phyloP scores from a whole-genome alignment of 345 rosid species.

The Alliaria petiolata region DNA sequence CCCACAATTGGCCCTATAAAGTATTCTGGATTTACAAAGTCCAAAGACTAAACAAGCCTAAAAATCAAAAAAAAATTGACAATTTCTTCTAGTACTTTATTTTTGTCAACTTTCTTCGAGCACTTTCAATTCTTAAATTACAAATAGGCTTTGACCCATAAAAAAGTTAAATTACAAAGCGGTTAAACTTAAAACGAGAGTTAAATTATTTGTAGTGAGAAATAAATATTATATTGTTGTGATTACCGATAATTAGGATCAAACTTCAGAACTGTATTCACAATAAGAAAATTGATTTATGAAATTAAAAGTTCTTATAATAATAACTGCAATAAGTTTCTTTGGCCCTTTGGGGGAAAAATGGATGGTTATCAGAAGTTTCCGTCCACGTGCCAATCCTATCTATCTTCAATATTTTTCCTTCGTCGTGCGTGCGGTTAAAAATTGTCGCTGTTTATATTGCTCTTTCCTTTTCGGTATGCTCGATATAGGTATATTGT shows the following conservation, averaged over 20 bases:
- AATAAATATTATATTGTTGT: neutral
- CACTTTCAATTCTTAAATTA: neutral
- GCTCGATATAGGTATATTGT: conserved; percentile 1
- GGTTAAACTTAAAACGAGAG: neutral
- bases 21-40: conserved; percentile 2
- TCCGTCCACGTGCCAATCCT: neutral
- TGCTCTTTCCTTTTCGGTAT: neutral
- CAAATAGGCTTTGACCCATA: neutral
- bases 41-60: neutral
- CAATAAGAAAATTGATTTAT: neutral
- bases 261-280: neutral
- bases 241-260: no score
- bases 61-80: neutral
- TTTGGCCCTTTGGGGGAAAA: neutral
- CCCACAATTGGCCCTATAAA: neutral
- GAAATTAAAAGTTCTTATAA: neutral
- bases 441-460: neutral
- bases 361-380: conserved; percentile 25
- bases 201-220: neutral
- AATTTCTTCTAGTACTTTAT: neutral
- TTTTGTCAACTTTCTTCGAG: no score
- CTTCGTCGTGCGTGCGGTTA: neutral
- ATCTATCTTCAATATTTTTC: no score
- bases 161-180: neutral
- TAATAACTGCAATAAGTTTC: neutral